Evolutionary conservation across 1,284 basidiomycete genomes (phyloP).

Genomic region (Apiotrichum sp.): DNA sequence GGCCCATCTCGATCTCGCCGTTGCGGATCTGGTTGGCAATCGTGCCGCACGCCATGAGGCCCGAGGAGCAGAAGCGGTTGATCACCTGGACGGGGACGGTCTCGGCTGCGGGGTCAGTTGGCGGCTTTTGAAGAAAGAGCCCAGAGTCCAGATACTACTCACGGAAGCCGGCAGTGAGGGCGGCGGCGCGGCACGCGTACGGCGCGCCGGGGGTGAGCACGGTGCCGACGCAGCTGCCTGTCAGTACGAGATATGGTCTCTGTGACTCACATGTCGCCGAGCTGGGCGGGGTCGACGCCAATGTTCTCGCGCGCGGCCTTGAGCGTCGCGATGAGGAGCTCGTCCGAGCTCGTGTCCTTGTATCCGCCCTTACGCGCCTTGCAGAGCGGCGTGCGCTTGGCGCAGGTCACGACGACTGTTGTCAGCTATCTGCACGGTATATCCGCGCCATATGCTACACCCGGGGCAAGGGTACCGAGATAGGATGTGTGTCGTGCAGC

Average conservation of each 20-base stretch:
- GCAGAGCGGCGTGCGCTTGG: conserved; percentile 23
- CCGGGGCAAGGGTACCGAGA: no score
- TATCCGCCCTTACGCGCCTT: conserved; percentile 25
- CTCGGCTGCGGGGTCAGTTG: conserved; percentile 2
- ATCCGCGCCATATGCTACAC: no score
- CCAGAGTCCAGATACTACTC: not conserved
- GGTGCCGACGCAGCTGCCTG: conserved; percentile 10
- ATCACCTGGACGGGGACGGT: conserved; percentile 71
- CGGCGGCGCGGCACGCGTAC: conserved; percentile 10
- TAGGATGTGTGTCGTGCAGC: no score
- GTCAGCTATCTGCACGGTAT: conserved; percentile 1
- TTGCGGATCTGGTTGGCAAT: conserved; percentile 82
- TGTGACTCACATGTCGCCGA: conserved; percentile 18
- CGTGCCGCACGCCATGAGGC: conserved; percentile 59
- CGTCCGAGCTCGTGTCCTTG: conserved; percentile 21
- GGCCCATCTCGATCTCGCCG: conserved; percentile 88
- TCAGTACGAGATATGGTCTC: not conserved
- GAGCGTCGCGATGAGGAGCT: conserved; percentile 20
- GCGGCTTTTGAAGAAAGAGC: no score
- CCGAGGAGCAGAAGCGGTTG: conserved; percentile 92
- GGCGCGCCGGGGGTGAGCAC: conserved; percentile 11
- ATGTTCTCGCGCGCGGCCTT: conserved; percentile 18
- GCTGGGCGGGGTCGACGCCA: conserved; percentile 15
- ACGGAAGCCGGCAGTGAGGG: conserved; percentile 18
- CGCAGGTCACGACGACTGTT: conserved; percentile 18